A percentile compares a stretch with the other conserved stretches of the same genome.
Evolutionary conservation across 2,329 filamentous ascomycete species (phyloP).

Genomic region (Fusarium transvaalense): DNA sequence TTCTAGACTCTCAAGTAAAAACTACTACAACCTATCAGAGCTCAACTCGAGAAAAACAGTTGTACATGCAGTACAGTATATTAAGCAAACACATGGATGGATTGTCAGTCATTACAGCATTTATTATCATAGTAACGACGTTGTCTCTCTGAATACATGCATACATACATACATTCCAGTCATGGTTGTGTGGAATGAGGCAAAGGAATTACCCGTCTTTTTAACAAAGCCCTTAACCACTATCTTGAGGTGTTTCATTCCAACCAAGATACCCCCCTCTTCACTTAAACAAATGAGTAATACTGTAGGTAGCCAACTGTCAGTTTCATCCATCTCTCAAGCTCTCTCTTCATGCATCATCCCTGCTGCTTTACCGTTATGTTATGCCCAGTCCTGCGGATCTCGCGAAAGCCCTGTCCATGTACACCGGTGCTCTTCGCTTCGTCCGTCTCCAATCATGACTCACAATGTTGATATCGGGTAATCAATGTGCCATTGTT

Average conservation of each 20-base stretch:
- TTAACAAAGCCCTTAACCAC: not conserved
- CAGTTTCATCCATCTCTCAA: slow-evolving; percentile 7
- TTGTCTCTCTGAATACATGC: too few species aligned
- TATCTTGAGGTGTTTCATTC: slow-evolving; percentile 23
- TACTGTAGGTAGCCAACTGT: slow-evolving; percentile 2
- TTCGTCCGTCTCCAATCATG: slow-evolving; percentile 3
- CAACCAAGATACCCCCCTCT: slow-evolving; percentile 5
- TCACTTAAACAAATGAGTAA: not conserved
- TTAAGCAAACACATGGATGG: too few species aligned
- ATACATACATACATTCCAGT: slow-evolving; percentile 19
- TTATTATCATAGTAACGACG: not conserved
- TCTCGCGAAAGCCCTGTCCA: slow-evolving; percentile 19
- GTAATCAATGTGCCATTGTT: not conserved
- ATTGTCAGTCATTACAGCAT: not conserved
- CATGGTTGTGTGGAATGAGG: slow-evolving; percentile 17
- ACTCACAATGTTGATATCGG: slow-evolving; percentile 2
- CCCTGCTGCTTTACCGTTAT: slow-evolving; percentile 1
- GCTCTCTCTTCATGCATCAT: slow-evolving; percentile 1
- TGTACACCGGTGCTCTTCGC: slow-evolving; percentile 3
- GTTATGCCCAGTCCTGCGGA: slow-evolving; percentile 7
- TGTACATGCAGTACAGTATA: too few species aligned
- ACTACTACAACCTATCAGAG: slow-evolving; percentile 6
- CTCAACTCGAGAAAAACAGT: not conserved
- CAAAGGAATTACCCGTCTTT: slow-evolving; percentile 7
- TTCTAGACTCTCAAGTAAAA: slow-evolving; percentile 17